Evolutionary conservation across 768 basidiomycete genomes (phyloP).

Genomic region (Dioszegia crocea): DNA sequence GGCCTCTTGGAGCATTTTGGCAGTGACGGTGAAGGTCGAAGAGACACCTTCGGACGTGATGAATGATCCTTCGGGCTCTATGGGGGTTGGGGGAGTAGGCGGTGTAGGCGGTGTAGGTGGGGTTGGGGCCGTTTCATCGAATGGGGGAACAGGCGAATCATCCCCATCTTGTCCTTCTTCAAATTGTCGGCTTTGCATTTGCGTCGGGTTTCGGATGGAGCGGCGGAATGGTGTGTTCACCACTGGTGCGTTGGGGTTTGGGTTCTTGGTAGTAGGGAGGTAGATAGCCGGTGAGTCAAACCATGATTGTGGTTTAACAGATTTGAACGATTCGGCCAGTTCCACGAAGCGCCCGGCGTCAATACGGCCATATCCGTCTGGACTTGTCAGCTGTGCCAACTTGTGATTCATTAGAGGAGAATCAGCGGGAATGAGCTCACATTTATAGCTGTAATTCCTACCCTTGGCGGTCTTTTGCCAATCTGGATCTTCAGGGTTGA

Average conservation of each 20-base stretch:
- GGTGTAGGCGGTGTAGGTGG: slow-evolving; percentile 1
- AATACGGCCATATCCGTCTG: slow-evolving; percentile 78
- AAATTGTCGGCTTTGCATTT: too few relatives aligned
- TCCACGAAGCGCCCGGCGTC: slow-evolving; percentile 78
- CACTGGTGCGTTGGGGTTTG: too few relatives aligned
- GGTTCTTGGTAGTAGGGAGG: slow-evolving; percentile 25
- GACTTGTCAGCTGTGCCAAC: neutral
- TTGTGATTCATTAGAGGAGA: neutral
- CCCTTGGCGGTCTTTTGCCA: slow-evolving; percentile 81
- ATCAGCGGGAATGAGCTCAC: slow-evolving; percentile 18
- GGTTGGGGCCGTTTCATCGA: neutral
- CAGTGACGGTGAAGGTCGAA: slow-evolving; percentile 63
- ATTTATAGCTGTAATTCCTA: slow-evolving; percentile 78
- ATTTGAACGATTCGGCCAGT: slow-evolving; percentile 72
- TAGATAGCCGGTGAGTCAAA: slow-evolving; percentile 65
- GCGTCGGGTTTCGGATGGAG: slow-evolving; percentile 57
- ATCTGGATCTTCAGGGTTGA: slow-evolving; percentile 86
- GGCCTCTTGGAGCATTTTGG: slow-evolving; percentile 62
- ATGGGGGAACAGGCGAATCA: slow-evolving; percentile 2
- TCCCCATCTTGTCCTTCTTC: too few relatives aligned
- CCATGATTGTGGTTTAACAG: slow-evolving; percentile 94
- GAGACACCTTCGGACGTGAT: slow-evolving; percentile 65
- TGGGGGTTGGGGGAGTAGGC: slow-evolving; percentile 39
- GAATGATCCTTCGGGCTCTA: slow-evolving; percentile 27
- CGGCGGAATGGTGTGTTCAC: slow-evolving; percentile 53